Evolutionary conservation across 495 filamentous ascomycete genomes (phyloP).

Genomic region (Penicillium arizonense): DNA sequence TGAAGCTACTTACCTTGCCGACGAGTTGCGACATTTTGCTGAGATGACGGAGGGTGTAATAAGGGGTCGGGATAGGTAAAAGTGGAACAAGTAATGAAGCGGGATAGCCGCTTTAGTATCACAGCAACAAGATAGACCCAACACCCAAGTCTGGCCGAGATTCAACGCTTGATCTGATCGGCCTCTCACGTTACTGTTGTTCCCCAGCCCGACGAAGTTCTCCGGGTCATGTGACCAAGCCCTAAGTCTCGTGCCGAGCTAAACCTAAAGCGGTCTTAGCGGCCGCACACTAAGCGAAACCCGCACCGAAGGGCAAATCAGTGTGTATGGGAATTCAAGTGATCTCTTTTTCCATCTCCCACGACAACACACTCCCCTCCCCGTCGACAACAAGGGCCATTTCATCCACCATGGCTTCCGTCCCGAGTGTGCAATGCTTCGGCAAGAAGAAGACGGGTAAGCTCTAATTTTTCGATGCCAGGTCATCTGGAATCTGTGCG

Average conservation of each 20-base stretch:
- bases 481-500: conserved; percentile 15
- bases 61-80: neutral
- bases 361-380: conserved; percentile 45
- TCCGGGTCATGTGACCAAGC: conserved; percentile 26
- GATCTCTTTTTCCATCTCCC: conserved; percentile 32
- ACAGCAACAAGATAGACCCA: neutral
- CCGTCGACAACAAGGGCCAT: conserved; percentile 47
- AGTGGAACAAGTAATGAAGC: neutral
- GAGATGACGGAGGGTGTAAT: neutral
- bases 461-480: conserved; percentile 12
- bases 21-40: conserved; percentile 46
- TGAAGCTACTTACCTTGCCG: conserved; percentile 39
- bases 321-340: conserved; percentile 30
- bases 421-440: conserved; percentile 91
- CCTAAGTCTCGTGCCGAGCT: conserved; percentile 21
- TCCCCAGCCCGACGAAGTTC: conserved; percentile 6
- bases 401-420: conserved; percentile 66
- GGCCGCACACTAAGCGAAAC: conserved; percentile 45
- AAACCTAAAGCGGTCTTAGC: conserved; percentile 16
- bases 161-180: conserved; percentile 19
- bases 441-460: conserved; percentile 87
- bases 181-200: conserved; percentile 9
- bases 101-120: neutral
- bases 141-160: conserved; percentile 2
- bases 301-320: conserved; percentile 41